These are phyloP conservation scores for Gnomoniopsis sp. DNA, from an alignment of 2,329 filamentous ascomycete genomes.

Conservation along the genomic window DNA sequence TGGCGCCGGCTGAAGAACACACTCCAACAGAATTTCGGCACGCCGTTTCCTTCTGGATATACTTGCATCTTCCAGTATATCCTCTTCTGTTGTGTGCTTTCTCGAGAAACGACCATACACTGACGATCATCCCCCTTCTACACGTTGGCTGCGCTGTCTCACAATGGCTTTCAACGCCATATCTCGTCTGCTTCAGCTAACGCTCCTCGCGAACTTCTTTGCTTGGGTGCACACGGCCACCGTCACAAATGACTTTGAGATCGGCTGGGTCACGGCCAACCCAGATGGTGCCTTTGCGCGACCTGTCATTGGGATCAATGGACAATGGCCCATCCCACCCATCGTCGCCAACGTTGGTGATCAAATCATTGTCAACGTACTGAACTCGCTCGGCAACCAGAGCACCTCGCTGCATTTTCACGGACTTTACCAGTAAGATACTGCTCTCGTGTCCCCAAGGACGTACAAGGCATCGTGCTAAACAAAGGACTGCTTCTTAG, in stretches of 20 bases:
- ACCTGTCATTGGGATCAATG: constrained; percentile 74
- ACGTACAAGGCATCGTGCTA: no score
- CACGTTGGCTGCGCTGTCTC: background rate
- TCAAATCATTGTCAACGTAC: constrained; percentile 53
- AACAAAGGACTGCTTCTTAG: no score
- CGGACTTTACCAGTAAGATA: constrained; percentile 55
- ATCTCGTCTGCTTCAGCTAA: background rate
- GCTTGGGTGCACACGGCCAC: constrained; percentile 3
- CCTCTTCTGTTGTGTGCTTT: no score
- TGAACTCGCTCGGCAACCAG: constrained; percentile 60
- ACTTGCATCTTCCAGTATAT: no score
- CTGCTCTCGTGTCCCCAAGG: no score
- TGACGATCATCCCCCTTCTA: no score
- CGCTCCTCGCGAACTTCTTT: background rate
- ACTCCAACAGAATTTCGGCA: no score
- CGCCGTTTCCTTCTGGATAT: no score
- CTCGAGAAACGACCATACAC: no score
- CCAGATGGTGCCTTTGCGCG: constrained; percentile 65
- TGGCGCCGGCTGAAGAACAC: no score
- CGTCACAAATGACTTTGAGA: constrained; percentile 40
- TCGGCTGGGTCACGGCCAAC: constrained; percentile 68
- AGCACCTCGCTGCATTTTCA: constrained; percentile 67
- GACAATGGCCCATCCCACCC: constrained; percentile 67
- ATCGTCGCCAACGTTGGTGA: constrained; percentile 64
- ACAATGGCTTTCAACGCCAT: background rate